Evolutionary conservation across 495 filamentous ascomycete species (phyloP).

Genomic region (Amphirosellinia nigrospora): DNA sequence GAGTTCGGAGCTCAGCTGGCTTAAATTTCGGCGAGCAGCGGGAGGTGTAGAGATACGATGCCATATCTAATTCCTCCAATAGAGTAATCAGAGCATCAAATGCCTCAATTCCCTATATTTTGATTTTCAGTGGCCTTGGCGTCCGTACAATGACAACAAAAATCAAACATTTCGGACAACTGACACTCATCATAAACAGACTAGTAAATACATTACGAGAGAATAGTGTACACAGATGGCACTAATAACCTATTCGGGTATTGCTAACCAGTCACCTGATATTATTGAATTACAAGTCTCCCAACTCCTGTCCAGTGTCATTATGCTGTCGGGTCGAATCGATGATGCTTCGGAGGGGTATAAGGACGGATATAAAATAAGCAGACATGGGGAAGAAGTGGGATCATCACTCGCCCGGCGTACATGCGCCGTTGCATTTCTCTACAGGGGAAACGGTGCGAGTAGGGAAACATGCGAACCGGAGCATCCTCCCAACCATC

Average conservation of each 20-base stretch:
- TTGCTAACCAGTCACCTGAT: slow-evolving; percentile 8
- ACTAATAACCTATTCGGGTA: slow-evolving; percentile 4
- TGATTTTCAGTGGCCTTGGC: background rate
- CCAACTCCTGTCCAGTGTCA: background rate
- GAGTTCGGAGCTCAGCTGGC: slow-evolving; percentile 22
- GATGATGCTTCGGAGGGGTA: background rate
- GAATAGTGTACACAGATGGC: background rate
- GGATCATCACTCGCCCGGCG: background rate
- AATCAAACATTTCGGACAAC: background rate
- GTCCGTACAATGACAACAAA: background rate
- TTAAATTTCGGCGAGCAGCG: background rate
- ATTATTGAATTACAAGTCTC: slow-evolving; percentile 8
- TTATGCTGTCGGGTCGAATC: background rate
- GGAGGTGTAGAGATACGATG: background rate
- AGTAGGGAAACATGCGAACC: background rate
- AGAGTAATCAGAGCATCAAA: no score
- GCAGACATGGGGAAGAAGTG: background rate
- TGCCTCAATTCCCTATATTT: background rate
- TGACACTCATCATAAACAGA: background rate
- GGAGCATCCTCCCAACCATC: background rate
- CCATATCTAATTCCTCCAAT: background rate
- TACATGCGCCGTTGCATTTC: background rate
- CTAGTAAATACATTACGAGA: background rate
- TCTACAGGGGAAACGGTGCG: background rate
- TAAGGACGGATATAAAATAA: background rate